Conservation (phyloP, 768 basidiomycete species). For the Lepiota brunneoincarnata region DNA sequence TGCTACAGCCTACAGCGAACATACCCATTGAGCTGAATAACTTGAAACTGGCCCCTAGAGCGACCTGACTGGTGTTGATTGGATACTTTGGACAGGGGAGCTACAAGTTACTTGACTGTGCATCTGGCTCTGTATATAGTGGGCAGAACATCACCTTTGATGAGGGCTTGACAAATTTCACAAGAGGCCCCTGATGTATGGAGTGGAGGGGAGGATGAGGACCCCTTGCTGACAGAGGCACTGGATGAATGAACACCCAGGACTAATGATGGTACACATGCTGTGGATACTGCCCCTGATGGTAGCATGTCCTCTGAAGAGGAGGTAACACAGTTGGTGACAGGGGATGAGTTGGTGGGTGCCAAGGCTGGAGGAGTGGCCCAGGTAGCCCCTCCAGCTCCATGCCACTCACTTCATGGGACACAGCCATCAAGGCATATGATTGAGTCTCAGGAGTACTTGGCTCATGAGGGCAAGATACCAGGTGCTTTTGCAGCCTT, state of each 20-base stretch:
- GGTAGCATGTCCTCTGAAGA: no score
- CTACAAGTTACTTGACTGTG: conserved; percentile 15
- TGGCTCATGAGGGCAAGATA: no score
- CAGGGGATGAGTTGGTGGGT: no score
- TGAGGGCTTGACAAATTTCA: conserved; percentile 16
- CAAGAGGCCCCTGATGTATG: conserved; percentile 19
- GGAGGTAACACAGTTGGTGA: no score
- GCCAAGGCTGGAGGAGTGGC: no score
- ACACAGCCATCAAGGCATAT: no score
- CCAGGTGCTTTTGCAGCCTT: no score
- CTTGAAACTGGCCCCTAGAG: conserved; percentile 17
- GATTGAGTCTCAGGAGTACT: no score
- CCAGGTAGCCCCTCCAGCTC: neutral
- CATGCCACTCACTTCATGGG: neutral
- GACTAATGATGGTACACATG: no score
- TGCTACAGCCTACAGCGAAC: no score
- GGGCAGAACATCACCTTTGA: conserved; percentile 21
- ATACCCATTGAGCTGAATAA: conserved; percentile 19
- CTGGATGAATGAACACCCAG: neutral
- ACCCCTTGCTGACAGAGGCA: no score
- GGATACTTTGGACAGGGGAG: conserved; percentile 15
- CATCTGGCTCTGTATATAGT: conserved; percentile 9
- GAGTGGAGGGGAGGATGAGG: neutral
- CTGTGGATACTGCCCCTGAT: no score
- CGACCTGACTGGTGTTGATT: conserved; percentile 17